phyloP scores from a whole-genome alignment of 306 rosid genomes.

The Pachyrhizus erosus region DNA sequence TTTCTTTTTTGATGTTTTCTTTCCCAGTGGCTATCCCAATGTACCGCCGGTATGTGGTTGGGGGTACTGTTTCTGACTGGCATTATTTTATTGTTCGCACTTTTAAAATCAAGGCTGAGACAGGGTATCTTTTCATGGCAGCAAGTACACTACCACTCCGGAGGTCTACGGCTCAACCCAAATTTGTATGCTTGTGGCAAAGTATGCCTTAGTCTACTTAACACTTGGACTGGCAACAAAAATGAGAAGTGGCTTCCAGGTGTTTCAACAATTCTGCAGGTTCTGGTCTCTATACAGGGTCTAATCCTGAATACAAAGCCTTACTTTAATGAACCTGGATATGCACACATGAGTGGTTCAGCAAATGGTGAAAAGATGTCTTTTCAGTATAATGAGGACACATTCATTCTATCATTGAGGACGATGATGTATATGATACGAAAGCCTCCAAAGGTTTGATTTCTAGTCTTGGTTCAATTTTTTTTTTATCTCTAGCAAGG shows the following conservation, averaged over 20 bases:
- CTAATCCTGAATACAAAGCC: slow-evolving; percentile 88
- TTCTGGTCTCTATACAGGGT: slow-evolving; percentile 91
- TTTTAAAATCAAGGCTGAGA: slow-evolving; percentile 39
- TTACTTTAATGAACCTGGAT: slow-evolving; percentile 91
- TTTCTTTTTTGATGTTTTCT: slow-evolving; percentile 87
- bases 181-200: slow-evolving; percentile 88
- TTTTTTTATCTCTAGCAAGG: slow-evolving; percentile 17
- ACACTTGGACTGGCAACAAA: slow-evolving; percentile 78
- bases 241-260: slow-evolving; percentile 89
- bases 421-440: slow-evolving; percentile 80
- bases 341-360: slow-evolving; percentile 58
- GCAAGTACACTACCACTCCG: slow-evolving; percentile 82
- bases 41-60: slow-evolving; percentile 78
- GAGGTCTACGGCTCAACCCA: slow-evolving; percentile 91
- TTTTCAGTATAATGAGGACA: slow-evolving; percentile 65
- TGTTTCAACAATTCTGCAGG: slow-evolving; percentile 87
- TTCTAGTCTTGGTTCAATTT: slow-evolving; percentile 40
- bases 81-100: slow-evolving; percentile 13
- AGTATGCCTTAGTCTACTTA: slow-evolving; percentile 95
- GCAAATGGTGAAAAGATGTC: slow-evolving; percentile 61
- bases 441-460: slow-evolving; percentile 84
- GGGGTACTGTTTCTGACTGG: neutral
- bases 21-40: slow-evolving; percentile 76
- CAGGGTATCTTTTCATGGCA: slow-evolving; percentile 44
- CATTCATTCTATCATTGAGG: slow-evolving; percentile 71